Conservation (phyloP, 2,329 filamentous ascomycete species). For the Paracamarosporium sp. region DNA sequence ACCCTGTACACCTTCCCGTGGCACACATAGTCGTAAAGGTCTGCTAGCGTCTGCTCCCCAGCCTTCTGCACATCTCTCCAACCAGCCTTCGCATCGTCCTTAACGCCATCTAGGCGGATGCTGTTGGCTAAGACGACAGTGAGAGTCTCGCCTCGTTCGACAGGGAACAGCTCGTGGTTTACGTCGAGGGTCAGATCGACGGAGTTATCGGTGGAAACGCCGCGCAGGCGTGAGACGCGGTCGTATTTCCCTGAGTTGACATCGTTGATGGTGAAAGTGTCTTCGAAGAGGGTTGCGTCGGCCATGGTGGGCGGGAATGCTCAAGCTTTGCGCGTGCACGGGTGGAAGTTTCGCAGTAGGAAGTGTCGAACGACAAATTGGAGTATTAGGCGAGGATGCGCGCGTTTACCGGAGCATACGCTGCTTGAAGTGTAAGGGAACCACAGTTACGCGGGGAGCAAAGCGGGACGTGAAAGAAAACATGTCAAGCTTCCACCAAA, state of each 20-base stretch:
- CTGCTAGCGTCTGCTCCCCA: slow-evolving; percentile 64
- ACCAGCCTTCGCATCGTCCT: slow-evolving; percentile 55
- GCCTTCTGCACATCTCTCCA: slow-evolving; percentile 70
- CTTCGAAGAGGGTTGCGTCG: slow-evolving; percentile 93
- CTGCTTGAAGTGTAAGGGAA: background rate
- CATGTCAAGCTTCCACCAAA: background rate
- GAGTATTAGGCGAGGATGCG: background rate
- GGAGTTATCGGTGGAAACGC: slow-evolving; percentile 76
- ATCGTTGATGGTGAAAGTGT: slow-evolving; percentile 82
- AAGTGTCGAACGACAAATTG: background rate
- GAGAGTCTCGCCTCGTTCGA: slow-evolving; percentile 75
- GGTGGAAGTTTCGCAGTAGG: background rate
- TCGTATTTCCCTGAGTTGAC: slow-evolving; percentile 92
- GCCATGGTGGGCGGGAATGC: slow-evolving; percentile 60
- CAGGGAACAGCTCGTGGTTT: slow-evolving; percentile 90
- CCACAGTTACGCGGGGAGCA: background rate
- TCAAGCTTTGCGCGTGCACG: background rate
- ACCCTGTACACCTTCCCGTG: slow-evolving; percentile 90
- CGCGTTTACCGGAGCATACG: background rate
- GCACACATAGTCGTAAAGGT: slow-evolving; percentile 87
- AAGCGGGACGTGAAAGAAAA: background rate
- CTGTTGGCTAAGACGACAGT: slow-evolving; percentile 85
- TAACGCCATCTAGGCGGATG: slow-evolving; percentile 83
- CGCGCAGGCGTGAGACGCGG: slow-evolving; percentile 85
- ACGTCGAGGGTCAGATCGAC: slow-evolving; percentile 87